Base-by-base conservation (phyloP, 1,284 basidiomycete species). In the Ceratobasidium sp. region DNA sequence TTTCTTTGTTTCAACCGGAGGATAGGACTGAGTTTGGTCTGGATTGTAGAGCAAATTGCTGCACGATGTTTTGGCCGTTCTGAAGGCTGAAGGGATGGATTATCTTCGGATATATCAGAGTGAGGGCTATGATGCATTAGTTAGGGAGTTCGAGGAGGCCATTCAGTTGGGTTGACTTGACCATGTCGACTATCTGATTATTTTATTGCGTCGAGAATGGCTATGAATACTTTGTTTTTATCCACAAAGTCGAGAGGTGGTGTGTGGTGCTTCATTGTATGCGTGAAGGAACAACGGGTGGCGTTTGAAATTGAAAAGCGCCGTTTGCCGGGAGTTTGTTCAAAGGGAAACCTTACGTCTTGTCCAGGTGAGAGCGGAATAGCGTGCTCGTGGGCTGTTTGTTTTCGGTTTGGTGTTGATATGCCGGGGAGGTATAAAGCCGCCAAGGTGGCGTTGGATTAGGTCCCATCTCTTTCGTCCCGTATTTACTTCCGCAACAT, bases 361-460 rank as follows among this genome's bases (percentile, higher is more conserved):
- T 66, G 44, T 50, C 50, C 44, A 66, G 16, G 65, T 52, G 48
- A 66, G 18, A 65, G n/a, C 20, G 35, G 38, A 18, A 65, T 65
- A 66, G 50, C 30, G 46, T 48, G n/a, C 46, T 14, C 7, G 14
- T 16, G 7, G 23, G 48, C 38, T 38, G 38, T 23, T 44, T 50
- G 62, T 66, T 52, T 27, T n/a, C 3, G n/a, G 18, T n/a, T 3
- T 3, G 3, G 55, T 57, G 23, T 27, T 57, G 55, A 57, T n/a
- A 23, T 27, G 30, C 55, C 6, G 3, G 7, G 3, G 20, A 8
- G 44, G 44, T 35, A 66, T 52, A 66, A 66, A 41, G 38, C 16
- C 20, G 35, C 8, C 35, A 8, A 23, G 20, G 23, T 48, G 38
- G 62, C 38, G 41, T 20, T 10, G 18, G 41, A n/a, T 33, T 38